A percentile compares a stretch with the other conserved stretches of the same genome.
These are phyloP conservation scores for Mortierella sp. DNA, from an alignment of 371 early-diverging fungal species.

Conservation along the genomic window DNA sequence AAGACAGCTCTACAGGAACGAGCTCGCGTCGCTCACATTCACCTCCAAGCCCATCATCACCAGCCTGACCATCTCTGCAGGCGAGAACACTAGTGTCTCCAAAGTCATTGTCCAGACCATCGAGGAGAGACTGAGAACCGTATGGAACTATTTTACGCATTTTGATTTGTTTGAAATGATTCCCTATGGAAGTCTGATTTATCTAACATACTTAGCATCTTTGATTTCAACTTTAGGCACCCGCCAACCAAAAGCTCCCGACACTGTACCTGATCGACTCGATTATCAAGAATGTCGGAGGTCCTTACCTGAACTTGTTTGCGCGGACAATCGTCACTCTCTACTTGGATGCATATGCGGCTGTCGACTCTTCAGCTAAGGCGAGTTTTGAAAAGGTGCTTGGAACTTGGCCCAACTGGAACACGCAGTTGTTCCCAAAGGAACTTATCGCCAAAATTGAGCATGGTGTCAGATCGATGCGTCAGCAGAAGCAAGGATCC, in stretches of 20 bases:
- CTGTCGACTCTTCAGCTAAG: slow-evolving; percentile 73
- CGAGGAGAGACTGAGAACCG: slow-evolving; percentile 84
- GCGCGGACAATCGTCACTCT: slow-evolving; percentile 75
- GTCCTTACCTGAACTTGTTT: slow-evolving; percentile 80
- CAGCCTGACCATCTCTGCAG: slow-evolving; percentile 88
- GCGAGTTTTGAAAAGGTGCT: slow-evolving; percentile 82
- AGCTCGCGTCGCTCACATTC: slow-evolving; percentile 76
- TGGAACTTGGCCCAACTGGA: slow-evolving; percentile 86
- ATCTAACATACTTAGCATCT: too few relatives aligned
- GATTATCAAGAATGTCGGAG: slow-evolving; percentile 93
- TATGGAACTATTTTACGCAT: slow-evolving; percentile 52
- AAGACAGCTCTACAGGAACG: slow-evolving; percentile 40
- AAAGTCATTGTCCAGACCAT: slow-evolving; percentile 85
- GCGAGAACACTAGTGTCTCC: slow-evolving; percentile 77
- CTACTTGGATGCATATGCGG: slow-evolving; percentile 82
- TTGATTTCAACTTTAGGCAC: slow-evolving; percentile 67
- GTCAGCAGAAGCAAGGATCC: slow-evolving; percentile 35
- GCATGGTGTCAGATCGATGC: slow-evolving; percentile 61
- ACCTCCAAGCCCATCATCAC: slow-evolving; percentile 94
- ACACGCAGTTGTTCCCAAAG: slow-evolving; percentile 72
- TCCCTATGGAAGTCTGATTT: too few relatives aligned
- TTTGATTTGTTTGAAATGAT: neutral
- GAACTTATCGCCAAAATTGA: slow-evolving; percentile 72
- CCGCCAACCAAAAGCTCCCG: slow-evolving; percentile 86
- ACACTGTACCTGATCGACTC: slow-evolving; percentile 94